Base-by-base conservation (phyloP, 1,139 yeast genomes). In the Taphrina sp. region DNA sequence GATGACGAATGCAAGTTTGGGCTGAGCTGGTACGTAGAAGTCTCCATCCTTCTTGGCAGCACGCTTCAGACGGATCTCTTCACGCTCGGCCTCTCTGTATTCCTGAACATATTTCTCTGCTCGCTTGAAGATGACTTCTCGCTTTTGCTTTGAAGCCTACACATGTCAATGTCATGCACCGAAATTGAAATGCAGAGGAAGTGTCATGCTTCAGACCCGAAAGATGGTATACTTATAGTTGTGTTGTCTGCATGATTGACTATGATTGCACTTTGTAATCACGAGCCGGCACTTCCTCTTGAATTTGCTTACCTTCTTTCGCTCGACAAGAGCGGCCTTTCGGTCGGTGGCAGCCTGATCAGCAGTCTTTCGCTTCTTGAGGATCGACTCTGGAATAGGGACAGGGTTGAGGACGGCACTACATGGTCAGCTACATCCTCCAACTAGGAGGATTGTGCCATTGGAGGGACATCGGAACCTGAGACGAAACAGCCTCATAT, bases 51-150 rank as follows among this genome's bases (percentile, higher is more conserved):
- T 95, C 81, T 87, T 89, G 70, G 97, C 97, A 65, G 86, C 90
- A 77, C 97, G 89, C 83, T 84, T 85, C 72, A 96, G 95, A 62
- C 82, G 79, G 74, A 92, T 80, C 74, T 88, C 76, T 70, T 95
- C 88, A 75, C 95, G 87, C 78, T 88, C 96, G 72, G 95, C 92
- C 67, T 86, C 90, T 69, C 81, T 81, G 87, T 92, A 92, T 79
- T 92, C 98, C 80, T 86, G 79, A 75, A 86, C 87, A 88, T 92
- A 92, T 77, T 90, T 90, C 79, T 95, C 96, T 72, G 95, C 92
- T 83, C 97, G 89, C 77, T 88, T 88, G 77, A 84, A 85, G 79
- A 90, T 83, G 71, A 89, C 92, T 74, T 87, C 82, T 80, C 96
- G 87, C 85, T 90, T 90, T 77, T 65, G 69, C 65, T 68, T 64